phyloP scores from a whole-genome alignment of 257 asterid genomes.

The Solanum acaule region DNA sequence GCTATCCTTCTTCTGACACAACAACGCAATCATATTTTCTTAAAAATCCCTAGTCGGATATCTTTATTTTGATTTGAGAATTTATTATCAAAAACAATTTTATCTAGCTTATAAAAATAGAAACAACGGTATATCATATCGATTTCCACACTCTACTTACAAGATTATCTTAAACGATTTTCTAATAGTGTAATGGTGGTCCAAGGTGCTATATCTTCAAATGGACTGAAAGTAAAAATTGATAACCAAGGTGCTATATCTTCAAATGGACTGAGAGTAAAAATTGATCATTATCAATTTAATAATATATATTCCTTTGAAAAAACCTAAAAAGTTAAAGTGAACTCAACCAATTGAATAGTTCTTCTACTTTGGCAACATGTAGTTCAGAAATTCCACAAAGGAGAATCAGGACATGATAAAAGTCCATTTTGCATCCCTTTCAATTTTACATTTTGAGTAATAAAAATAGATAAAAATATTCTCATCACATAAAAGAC shows the following conservation, averaged over 20 bases:
- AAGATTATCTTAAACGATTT: no score
- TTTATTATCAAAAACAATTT: no score
- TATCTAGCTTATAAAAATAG: neutral
- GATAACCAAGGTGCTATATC: no score
- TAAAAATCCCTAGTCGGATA: rapidly evolving
- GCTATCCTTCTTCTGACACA: no score
- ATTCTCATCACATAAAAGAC: neutral
- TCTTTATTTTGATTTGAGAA: no score
- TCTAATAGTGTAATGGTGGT: neutral
- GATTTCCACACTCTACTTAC: no score
- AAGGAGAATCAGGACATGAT: neutral
- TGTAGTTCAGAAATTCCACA: neutral
- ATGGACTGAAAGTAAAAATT: neutral
- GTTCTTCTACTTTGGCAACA: neutral
- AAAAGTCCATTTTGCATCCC: neutral
- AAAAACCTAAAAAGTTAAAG: neutral
- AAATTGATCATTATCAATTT: neutral
- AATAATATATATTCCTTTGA: neutral
- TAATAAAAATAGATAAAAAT: no score
- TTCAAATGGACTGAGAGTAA: no score
- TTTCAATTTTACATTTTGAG: no score
- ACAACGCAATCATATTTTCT: no score
- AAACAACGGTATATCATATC: neutral
- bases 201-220: neutral
- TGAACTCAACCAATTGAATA: neutral